Conservation (phyloP, 768 basidiomycete genomes). For the Suillus subluteus region DNA sequence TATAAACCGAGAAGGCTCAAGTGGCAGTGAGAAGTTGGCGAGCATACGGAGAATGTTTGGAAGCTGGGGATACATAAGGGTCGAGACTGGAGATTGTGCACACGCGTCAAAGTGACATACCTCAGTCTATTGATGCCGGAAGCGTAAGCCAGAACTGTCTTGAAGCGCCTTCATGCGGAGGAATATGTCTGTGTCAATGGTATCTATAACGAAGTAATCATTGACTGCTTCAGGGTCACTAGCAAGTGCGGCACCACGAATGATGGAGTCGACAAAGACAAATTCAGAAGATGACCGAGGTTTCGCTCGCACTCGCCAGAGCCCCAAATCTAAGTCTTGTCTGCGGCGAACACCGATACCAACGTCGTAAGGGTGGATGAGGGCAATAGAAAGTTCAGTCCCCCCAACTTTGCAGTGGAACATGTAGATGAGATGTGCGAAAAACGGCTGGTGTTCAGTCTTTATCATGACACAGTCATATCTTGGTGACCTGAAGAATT, state of each 20-base stretch:
- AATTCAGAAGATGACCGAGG: background rate
- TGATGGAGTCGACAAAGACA: background rate
- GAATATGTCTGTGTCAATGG: background rate
- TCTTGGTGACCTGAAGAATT: background rate
- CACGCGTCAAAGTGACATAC: background rate
- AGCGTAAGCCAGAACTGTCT: background rate
- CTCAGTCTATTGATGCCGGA: background rate
- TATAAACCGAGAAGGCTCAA: no score
- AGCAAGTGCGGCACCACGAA: background rate
- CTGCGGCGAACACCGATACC: background rate
- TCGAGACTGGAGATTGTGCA: no score
- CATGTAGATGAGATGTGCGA: background rate
- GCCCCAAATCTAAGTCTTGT: constrained; percentile 2
- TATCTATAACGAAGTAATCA: background rate
- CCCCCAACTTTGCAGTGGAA: background rate
- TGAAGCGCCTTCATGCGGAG: background rate
- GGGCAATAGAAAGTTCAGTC: background rate
- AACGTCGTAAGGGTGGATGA: background rate
- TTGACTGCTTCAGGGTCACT: constrained; percentile 3
- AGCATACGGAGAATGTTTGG: no score
- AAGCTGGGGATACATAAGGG: no score
- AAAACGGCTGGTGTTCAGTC: background rate
- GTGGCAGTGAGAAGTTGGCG: no score
- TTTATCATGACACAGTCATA: background rate
- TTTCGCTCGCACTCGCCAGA: background rate